Evolutionary conservation across 1,284 basidiomycete species (phyloP).

Genomic region (Cryptococcus sp.): DNA sequence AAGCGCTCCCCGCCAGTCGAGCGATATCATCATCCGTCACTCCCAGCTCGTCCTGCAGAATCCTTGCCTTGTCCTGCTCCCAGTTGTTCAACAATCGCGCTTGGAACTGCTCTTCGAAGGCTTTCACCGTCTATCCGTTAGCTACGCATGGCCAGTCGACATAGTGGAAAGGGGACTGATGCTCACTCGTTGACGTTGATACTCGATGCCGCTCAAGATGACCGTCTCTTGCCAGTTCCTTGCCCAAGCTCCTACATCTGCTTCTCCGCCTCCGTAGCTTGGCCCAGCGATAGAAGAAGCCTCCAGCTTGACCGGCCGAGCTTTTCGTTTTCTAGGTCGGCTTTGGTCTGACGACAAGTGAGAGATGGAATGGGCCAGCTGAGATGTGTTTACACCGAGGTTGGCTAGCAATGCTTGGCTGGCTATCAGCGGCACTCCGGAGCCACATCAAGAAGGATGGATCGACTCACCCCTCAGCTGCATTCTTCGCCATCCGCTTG

Average conservation of each 20-base stretch:
- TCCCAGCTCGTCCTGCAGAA: constrained; percentile 43
- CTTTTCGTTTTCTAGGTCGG: constrained; percentile 17
- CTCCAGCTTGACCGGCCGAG: neutral
- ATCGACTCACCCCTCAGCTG: constrained; percentile 37
- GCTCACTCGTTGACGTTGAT: constrained; percentile 37
- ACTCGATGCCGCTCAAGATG: constrained; percentile 42
- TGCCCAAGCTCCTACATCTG: constrained; percentile 39
- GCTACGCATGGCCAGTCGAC: neutral
- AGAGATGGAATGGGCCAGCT: constrained; percentile 37
- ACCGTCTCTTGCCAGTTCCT: constrained; percentile 46
- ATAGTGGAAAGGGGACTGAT: neutral
- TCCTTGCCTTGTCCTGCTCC: constrained; percentile 39
- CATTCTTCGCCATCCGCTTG: constrained; percentile 23
- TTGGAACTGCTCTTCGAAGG: constrained; percentile 43
- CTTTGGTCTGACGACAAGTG: constrained; percentile 18
- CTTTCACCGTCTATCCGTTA: constrained; percentile 32
- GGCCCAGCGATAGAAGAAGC: constrained; percentile 27
- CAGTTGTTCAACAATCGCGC: constrained; percentile 37
- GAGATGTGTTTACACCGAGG: constrained; percentile 43
- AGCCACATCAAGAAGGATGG: neutral
- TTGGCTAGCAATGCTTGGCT: constrained; percentile 39
- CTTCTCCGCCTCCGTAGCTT: constrained; percentile 27
- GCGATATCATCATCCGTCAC: constrained; percentile 43
- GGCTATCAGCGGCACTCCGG: neutral
- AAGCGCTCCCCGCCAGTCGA: constrained; percentile 7